Base-by-base conservation (phyloP, 768 basidiomycete species). In the Ephemerocybe angulata region DNA sequence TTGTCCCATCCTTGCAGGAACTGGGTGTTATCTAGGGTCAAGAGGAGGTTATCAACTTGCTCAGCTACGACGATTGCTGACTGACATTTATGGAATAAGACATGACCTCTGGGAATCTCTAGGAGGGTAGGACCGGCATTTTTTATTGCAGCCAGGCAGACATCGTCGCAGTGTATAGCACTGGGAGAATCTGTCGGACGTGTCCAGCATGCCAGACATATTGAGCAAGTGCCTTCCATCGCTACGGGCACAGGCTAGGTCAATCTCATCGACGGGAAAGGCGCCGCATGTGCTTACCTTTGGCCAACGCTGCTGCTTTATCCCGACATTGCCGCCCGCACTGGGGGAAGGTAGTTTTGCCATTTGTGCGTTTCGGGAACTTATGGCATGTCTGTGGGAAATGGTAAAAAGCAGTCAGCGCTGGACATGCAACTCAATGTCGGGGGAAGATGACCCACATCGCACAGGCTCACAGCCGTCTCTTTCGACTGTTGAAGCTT, bases 181-280 rank as follows among this genome's bases (percentile, higher is more conserved):
- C n/a, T n/a, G n/a, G n/a, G n/a, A n/a, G n/a, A n/a, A n/a, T 13
- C 21, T 15, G 3, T 53, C 37, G 19, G 42, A 40, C 11, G 53
- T 40, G 11, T 65, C 63, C 65, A 65, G 58, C 68, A 70, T 15
- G 65, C 49, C 6, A 68, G 40, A 52, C 68, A 70, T n/a, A 62
- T 63, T 1, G 53, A 53, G 41, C 64, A 65, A 11, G 61, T 58
- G 0, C 56, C 59, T 11, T 50, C 33, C 33, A 55, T 53, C 5
- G 47, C 40, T 43, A 48, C 31, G 38, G 3, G 10, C 37, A 29
- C 17, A 24, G 6, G 6, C 13, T 44, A n/a, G n/a, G n/a, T 10
- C 3, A 22, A 25, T 17, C 42, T 19, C 13, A 21, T 44, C 12
- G 13, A 13, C 13, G 21, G 2, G 7, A 19, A 7, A 44, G 27